Evolutionary conservation across 23 red algal species (phyloP).

Genomic region (Agarophyton chilense): DNA sequence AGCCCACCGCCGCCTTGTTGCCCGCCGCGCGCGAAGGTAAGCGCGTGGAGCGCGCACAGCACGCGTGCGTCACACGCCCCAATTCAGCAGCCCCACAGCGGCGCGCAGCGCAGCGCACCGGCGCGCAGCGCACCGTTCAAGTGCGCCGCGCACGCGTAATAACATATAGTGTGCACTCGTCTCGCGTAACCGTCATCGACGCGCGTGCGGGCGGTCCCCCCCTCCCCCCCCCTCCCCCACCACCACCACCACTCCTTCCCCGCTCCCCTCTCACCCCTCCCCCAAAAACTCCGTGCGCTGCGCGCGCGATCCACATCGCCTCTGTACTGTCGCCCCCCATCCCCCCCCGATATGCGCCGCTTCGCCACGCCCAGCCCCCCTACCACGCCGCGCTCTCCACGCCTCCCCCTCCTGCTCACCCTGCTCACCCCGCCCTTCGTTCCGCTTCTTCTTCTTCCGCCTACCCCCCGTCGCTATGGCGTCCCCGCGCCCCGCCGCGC

Average conservation of each 20-base stretch:
- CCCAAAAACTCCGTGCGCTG: neutral
- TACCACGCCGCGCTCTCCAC: neutral
- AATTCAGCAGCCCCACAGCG: neutral
- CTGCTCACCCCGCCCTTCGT: slow-evolving; percentile 1
- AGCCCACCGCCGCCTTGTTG: neutral
- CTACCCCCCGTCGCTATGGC: neutral
- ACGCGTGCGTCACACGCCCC: neutral
- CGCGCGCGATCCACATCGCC: neutral
- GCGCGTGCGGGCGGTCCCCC: neutral
- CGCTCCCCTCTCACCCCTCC: neutral
- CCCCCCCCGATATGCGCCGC: neutral
- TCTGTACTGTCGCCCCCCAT: neutral
- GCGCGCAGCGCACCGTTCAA: neutral
- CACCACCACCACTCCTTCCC: neutral
- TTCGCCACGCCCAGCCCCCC: neutral
- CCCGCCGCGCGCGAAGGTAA: neutral
- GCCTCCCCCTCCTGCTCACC: neutral
- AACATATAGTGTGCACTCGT: neutral
- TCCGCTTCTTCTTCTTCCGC: no score
- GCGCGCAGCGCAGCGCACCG: no score
- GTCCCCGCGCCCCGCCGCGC: neutral
- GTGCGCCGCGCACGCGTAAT: neutral
- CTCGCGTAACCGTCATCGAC: slow-evolving; percentile 9
- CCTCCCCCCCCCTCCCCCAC: neutral
- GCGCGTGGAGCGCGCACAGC: neutral